Conservation (phyloP, 768 basidiomycete species). For the Crucibulum laeve region DNA sequence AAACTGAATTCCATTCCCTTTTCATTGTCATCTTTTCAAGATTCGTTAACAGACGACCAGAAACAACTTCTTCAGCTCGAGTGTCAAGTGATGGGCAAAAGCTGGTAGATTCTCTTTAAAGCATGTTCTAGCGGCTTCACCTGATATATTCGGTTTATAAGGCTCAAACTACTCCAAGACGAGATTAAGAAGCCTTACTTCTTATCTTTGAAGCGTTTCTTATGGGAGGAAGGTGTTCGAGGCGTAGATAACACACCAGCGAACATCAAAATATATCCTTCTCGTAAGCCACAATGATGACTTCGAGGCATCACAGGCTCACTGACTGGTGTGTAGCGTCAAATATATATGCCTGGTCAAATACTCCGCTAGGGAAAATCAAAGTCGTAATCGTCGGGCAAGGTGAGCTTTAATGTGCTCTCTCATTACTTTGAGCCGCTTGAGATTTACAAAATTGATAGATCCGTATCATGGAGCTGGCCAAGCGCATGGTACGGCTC, state of each 20-base stretch:
- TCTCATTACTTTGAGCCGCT: too few relatives aligned
- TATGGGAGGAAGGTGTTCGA: constrained; percentile 61
- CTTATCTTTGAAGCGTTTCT: constrained; percentile 61
- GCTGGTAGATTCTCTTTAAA: constrained; percentile 43
- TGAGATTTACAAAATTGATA: constrained; percentile 11
- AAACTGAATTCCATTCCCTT: constrained; percentile 68
- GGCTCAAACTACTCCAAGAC: constrained; percentile 70
- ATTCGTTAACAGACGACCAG: constrained; percentile 54
- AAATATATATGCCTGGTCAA: constrained; percentile 90
- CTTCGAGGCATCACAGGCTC: not conserved
- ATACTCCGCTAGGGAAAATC: constrained; percentile 80
- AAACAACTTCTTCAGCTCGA: constrained; percentile 60
- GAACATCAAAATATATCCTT: constrained; percentile 67
- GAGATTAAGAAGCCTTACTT: constrained; percentile 81
- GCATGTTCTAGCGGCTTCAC: not conserved
- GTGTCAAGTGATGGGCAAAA: constrained; percentile 68
- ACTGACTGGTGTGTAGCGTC: constrained; percentile 42
- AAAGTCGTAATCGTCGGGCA: constrained; percentile 89
- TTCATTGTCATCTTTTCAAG: constrained; percentile 48
- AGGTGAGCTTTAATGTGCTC: constrained; percentile 25
- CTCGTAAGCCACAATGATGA: constrained; percentile 44
- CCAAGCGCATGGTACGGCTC: constrained; percentile 75
- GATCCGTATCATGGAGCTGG: constrained; percentile 81
- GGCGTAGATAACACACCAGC: constrained; percentile 42
- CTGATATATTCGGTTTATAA: constrained; percentile 17